Evolutionary conservation across 257 asterid genomes (phyloP).

Genomic region (Agastache rugosa): DNA sequence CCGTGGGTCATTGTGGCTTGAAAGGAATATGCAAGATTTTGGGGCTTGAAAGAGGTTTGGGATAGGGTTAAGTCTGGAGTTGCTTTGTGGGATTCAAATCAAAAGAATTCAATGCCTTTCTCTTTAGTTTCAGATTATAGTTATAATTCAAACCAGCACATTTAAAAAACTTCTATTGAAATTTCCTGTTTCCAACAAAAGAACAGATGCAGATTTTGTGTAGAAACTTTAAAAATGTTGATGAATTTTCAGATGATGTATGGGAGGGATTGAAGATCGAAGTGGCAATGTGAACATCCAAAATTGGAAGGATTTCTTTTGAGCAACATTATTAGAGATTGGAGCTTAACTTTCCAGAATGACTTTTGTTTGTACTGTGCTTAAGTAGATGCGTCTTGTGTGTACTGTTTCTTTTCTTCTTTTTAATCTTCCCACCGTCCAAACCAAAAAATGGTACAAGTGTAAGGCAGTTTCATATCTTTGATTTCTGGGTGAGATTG

Average conservation of each 20-base stretch:
- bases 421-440: not conserved
- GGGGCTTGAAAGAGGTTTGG: not conserved
- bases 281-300: not conserved
- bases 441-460: not conserved
- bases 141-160: not conserved
- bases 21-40: not conserved
- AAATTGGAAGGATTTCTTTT: not conserved
- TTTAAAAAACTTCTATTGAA: not conserved
- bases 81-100: not conserved
- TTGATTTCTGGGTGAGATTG: slow-evolving; percentile 10
- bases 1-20: not conserved
- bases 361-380: not conserved
- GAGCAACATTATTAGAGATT: not conserved
- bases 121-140: not conserved
- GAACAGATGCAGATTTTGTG: not conserved
- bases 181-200: not conserved
- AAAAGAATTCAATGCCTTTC: not conserved
- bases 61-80: not conserved
- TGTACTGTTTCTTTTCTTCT: not conserved
- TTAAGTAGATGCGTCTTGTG: not conserved
- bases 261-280: not conserved
- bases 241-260: not conserved
- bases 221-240: not conserved
- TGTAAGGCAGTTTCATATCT: not conserved
- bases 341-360: not conserved